Conservation (phyloP, 164 flowering plant species). For the Aristolochia californica region DNA sequence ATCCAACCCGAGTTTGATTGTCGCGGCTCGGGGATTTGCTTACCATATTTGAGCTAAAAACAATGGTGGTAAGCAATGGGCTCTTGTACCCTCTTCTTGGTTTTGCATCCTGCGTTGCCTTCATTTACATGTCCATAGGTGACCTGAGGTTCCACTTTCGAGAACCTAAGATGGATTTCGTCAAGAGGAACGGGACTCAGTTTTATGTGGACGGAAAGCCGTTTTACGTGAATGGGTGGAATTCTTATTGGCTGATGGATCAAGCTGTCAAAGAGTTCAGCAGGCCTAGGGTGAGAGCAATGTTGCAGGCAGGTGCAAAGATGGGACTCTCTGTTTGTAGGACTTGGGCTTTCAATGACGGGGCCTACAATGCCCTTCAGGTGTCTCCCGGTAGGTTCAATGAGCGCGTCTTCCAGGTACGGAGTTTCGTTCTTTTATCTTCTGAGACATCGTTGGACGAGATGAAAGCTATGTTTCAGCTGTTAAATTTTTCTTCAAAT, state of each 20-base stretch:
- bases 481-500: not conserved
- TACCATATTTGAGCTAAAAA: not conserved
- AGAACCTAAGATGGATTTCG: constrained; percentile 43
- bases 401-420: constrained; percentile 71
- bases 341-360: constrained; percentile 99
- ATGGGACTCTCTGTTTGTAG: constrained; percentile 96
- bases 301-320: constrained; percentile 66
- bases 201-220: constrained; percentile 56
- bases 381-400: constrained; percentile 68
- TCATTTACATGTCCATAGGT: constrained; percentile 65
- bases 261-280: constrained; percentile 57
- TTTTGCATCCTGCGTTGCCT: constrained; percentile 50
- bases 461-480: not conserved
- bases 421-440: not conserved
- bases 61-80: constrained; percentile 47
- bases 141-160: constrained; percentile 21
- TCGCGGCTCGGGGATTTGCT: not conserved
- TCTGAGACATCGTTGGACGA: no score
- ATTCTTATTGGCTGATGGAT: constrained; percentile 93
- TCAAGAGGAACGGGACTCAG: constrained; percentile 66
- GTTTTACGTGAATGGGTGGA: constrained; percentile 89
- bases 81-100: constrained; percentile 54
- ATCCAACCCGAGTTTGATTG: constrained; percentile 2
- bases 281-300: constrained; percentile 45
- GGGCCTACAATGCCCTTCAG: constrained; percentile 83